Conservation (phyloP, 2,329 filamentous ascomycete genomes). For the Stemphylium vesicarium region DNA sequence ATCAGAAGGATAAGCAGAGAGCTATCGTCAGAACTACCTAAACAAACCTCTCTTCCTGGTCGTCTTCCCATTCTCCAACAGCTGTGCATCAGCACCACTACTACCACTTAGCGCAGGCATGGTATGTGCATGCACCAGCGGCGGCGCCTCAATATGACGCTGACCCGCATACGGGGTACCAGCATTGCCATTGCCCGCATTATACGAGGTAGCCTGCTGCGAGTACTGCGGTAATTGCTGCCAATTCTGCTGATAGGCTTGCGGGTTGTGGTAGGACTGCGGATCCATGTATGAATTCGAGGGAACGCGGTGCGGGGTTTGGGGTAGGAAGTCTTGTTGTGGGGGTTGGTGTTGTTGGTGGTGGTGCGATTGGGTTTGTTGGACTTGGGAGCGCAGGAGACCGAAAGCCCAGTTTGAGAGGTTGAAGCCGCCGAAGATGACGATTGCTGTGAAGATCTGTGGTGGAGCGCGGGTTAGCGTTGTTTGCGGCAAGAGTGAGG, state of each 20-base stretch:
- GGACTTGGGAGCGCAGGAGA: constrained; percentile 56
- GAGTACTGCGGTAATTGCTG: constrained; percentile 12
- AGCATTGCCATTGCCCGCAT: not conserved
- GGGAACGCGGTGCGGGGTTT: constrained; percentile 41
- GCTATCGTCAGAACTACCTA: constrained; percentile 7
- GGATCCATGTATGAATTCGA: constrained; percentile 15
- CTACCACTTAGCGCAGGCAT: constrained; percentile 34
- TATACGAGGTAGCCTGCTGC: not conserved
- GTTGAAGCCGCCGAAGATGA: constrained; percentile 60
- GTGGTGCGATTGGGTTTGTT: constrained; percentile 19
- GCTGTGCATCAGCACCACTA: constrained; percentile 1
- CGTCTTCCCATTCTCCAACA: constrained; percentile 21
- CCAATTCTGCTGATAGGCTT: constrained; percentile 24
- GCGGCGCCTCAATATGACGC: constrained; percentile 27
- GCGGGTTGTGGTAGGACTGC: constrained; percentile 22
- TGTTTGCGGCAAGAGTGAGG: not conserved
- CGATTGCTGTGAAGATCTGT: constrained; percentile 56
- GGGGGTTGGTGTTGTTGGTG: constrained; percentile 6
- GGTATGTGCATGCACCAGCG: constrained; percentile 35
- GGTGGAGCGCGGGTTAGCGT: constrained; percentile 19
- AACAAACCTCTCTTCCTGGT: constrained; percentile 29
- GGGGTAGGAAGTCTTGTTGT: constrained; percentile 33
- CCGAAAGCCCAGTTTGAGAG: constrained; percentile 67
- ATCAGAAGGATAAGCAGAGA: not conserved
- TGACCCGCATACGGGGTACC: constrained; percentile 9